Base-by-base conservation (phyloP, 768 basidiomycete species). In the Floccularia luteovirens region DNA sequence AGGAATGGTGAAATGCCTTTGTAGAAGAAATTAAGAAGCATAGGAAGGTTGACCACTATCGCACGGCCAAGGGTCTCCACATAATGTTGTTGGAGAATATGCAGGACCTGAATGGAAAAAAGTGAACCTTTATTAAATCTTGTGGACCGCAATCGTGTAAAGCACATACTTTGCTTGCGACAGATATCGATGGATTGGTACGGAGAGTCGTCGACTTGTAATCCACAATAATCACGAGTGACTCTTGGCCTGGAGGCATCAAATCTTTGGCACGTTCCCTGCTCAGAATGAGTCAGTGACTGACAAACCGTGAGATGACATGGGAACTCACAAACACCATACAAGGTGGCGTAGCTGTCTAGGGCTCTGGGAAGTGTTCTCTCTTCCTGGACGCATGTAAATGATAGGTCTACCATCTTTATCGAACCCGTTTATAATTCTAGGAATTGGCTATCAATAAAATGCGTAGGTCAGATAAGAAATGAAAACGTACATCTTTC, bases 211-310 rank as follows among this genome's bases (percentile, higher is more conserved):
- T 82, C 20, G 78, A 78, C 53, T 79, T 81, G 68, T 91, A 92
- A 59, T 92, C 90, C 24, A 91, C 85, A 30, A 91, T 64, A 57
- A 90, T 89, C 30, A 82, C 79, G 16, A 90, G 67, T 8, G 82
- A 78, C 55, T 90, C 89, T 55, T 90, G 86, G 10, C 82, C 84
- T 0, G 75, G 77, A 0, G 90, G 90, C 82, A 89, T 87, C 36
- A 91, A 59, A 52, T 93, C 90, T 55, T 86, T 88, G 2, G 90
- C 90, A 17, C 90, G 82, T 57, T 93, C 90, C 44, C 89, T 90
- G 45, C 8, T 34, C 35, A 24, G 16, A 23, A 23, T 21, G 11
- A 7, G 23, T 13, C 31, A 36, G 36, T 10, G 17, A 16, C 7
- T 23, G 33, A 31, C 17, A 17, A 44, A 35, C 33, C 24, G 32